A percentile compares a stretch with the other conserved stretches of the same genome.
phyloP scores from a whole-genome alignment of 2,329 filamentous ascomycete genomes.

The Colletotrichum sansevieriae region DNA sequence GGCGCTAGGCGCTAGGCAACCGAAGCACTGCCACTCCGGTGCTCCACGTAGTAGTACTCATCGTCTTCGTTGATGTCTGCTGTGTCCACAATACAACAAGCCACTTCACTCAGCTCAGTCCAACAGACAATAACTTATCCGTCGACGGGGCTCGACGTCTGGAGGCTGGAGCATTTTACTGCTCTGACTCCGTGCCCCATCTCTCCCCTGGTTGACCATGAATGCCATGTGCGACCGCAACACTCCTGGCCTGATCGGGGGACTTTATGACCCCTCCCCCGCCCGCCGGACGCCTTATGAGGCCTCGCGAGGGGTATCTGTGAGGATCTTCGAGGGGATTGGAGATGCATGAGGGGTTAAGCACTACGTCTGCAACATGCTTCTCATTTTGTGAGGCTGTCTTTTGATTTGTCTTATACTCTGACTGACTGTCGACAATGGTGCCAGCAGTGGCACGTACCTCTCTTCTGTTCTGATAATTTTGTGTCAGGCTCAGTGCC shows the following conservation, averaged over 20 bases:
- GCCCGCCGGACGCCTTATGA: conserved; percentile 29
- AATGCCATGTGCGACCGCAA: background rate
- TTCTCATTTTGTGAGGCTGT: background rate
- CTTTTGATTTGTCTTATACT: background rate
- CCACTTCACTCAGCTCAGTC: background rate
- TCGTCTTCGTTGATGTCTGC: background rate
- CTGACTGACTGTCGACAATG: background rate
- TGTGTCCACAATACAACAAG: conserved; percentile 8
- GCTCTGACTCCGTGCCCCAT: too few species aligned
- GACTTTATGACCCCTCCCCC: conserved; percentile 12
- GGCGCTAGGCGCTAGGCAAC: conserved; percentile 27
- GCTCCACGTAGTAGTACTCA: background rate
- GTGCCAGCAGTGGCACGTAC: too few species aligned
- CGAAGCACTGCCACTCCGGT: conserved; percentile 32
- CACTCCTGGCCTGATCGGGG: background rate
- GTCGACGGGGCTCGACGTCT: background rate
- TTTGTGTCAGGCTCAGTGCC: background rate
- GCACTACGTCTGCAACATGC: conserved; percentile 14
- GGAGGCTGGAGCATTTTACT: background rate
- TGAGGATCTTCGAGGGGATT: conserved; percentile 7
- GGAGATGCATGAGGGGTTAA: conserved; percentile 9
- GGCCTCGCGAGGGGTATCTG: conserved; percentile 18
- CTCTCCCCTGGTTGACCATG: background rate
- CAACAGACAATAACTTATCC: background rate
- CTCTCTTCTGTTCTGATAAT: too few species aligned